Conservation (phyloP, 805 yeast genomes). For the Gaillardinia entomophila region DNA sequence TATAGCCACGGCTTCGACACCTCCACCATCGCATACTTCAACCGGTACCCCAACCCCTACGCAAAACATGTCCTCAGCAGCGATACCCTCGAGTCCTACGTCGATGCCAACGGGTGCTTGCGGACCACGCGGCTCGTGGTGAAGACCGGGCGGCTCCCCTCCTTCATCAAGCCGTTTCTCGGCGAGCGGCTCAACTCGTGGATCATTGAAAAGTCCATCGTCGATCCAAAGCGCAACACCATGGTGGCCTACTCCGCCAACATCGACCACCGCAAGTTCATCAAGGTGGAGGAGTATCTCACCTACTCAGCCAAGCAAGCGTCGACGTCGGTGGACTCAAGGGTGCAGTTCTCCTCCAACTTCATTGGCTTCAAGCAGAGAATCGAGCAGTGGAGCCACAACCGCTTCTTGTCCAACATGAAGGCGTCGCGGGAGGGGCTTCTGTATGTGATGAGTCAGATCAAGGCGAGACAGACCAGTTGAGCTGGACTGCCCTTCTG, state of each 20-base stretch:
- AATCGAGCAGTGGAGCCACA: constrained; percentile 79
- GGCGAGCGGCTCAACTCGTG: constrained; percentile 65
- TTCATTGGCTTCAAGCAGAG: constrained; percentile 62
- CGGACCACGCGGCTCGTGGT: constrained; percentile 68
- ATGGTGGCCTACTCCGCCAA: constrained; percentile 74
- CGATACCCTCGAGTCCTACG: constrained; percentile 62
- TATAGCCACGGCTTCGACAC: constrained; percentile 64
- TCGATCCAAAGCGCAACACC: constrained; percentile 52
- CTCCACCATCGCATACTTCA: constrained; percentile 69
- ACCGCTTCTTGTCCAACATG: constrained; percentile 62
- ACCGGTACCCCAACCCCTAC: constrained; percentile 63
- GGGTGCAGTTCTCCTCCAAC: constrained; percentile 68
- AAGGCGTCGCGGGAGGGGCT: constrained; percentile 65
- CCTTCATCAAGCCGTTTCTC: constrained; percentile 69
- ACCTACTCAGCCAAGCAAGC: constrained; percentile 39
- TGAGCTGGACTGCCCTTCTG: too few species aligned
- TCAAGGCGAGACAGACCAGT: constrained; percentile 35
- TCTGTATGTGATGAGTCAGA: constrained; percentile 67
- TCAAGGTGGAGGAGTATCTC: constrained; percentile 74
- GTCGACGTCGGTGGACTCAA: constrained; percentile 45
- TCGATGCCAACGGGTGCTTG: constrained; percentile 60
- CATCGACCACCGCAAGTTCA: constrained; percentile 73
- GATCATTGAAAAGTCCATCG: constrained; percentile 73
- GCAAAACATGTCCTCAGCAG: constrained; percentile 79
- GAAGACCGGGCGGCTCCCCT: constrained; percentile 77